Conservation (phyloP, 1,139 yeast species). For the Taphrina confusa region DNA sequence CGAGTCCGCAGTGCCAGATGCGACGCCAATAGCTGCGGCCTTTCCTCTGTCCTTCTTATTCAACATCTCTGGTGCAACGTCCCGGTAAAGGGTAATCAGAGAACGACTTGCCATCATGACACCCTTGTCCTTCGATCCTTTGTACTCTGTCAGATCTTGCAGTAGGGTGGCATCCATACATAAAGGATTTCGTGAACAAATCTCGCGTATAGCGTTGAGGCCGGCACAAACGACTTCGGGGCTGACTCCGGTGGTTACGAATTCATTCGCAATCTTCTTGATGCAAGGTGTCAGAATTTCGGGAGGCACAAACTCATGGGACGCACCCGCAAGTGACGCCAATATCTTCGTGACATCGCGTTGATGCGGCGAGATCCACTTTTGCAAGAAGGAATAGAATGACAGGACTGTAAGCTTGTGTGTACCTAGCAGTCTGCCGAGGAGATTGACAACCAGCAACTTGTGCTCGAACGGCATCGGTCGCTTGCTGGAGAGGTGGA, state of each 20-base stretch:
- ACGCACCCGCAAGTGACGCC: constrained; percentile 96
- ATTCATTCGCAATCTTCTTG: constrained; percentile 92
- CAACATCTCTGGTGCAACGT: constrained; percentile 94
- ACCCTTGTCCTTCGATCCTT: constrained; percentile 88
- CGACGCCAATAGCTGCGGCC: constrained; percentile 75
- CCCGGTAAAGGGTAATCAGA: constrained; percentile 82
- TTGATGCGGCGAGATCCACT: constrained; percentile 91
- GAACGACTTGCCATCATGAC: constrained; percentile 94
- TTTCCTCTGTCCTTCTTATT: constrained; percentile 89
- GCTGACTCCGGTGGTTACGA: constrained; percentile 96
- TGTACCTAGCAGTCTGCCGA: constrained; percentile 86
- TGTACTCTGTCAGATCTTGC: constrained; percentile 86
- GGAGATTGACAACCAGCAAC: constrained; percentile 78
- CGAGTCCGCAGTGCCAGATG: constrained; percentile 42
- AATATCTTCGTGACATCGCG: constrained; percentile 88
- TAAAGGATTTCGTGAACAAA: constrained; percentile 86
- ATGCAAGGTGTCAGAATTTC: constrained; percentile 77
- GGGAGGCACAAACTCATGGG: constrained; percentile 96
- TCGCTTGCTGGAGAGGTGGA: constrained; percentile 61
- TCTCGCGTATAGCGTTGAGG: constrained; percentile 88
- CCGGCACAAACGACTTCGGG: constrained; percentile 99
- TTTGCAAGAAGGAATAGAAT: constrained; percentile 80
- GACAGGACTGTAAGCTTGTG: constrained; percentile 91
- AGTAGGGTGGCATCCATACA: constrained; percentile 84
- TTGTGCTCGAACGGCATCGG: constrained; percentile 83